Evolutionary conservation across 202 grass and related monocot species (phyloP).

Genomic region (Zizania palustris): DNA sequence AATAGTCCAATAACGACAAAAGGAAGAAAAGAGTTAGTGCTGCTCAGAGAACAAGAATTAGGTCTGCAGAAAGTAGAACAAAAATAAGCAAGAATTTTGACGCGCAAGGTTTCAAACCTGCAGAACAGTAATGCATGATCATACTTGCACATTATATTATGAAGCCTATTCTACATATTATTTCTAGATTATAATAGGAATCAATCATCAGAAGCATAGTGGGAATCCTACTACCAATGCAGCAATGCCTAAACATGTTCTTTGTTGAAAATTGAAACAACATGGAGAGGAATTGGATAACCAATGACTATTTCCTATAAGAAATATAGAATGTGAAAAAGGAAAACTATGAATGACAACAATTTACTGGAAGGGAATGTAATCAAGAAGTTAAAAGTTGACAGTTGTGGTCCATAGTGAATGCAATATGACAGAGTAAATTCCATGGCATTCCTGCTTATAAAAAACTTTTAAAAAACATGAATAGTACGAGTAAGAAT

Average conservation of each 20-base stretch:
- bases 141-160: background rate
- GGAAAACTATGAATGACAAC: background rate
- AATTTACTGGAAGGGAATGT: background rate
- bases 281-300: background rate
- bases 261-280: background rate
- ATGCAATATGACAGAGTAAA: conserved; percentile 13
- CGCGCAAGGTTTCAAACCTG: conserved; percentile 1
- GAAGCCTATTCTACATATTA: background rate
- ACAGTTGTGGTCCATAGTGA: background rate
- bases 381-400: background rate
- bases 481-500: background rate
- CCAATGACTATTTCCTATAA: background rate
- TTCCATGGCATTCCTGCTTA: background rate
- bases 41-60: conserved; percentile 12
- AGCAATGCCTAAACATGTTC: background rate
- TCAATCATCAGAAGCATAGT: background rate
- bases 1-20: conserved; percentile 8
- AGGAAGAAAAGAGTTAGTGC: background rate
- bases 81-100: conserved; percentile 13
- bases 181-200: background rate
- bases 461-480: background rate
- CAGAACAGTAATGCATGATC: background rate
- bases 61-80: background rate
- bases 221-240: background rate
- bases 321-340: conserved; percentile 14